phyloP scores from a whole-genome alignment of 305 asterid genomes.

The Stenogyne calaminthoides region DNA sequence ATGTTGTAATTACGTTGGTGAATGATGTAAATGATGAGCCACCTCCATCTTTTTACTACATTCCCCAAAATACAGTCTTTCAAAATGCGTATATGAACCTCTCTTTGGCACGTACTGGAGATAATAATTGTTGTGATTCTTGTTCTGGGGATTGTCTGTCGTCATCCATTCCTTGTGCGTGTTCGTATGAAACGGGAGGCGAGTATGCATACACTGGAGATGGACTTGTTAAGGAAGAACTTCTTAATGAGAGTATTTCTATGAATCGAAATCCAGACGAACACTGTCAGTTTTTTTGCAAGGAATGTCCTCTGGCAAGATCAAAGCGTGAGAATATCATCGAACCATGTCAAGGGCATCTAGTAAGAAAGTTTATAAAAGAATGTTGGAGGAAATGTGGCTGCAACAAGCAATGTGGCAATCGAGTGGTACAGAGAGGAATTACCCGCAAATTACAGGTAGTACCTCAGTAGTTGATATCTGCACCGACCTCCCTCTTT shows the following conservation, averaged over 20 bases:
- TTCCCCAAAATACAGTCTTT: conserved; percentile 65
- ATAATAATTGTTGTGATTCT: conserved; percentile 56
- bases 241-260: conserved; percentile 74
- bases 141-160: conserved; percentile 83
- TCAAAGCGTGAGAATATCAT: conserved; percentile 53
- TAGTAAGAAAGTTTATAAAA: conserved; percentile 74
- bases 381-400: conserved; percentile 99
- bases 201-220: conserved; percentile 80
- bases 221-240: conserved; percentile 78
- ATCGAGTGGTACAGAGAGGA: conserved; percentile 95
- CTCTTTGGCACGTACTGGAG: conserved; percentile 79
- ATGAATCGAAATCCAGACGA: conserved; percentile 76
- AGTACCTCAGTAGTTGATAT: conserved; percentile 18
- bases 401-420: conserved; percentile 78
- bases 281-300: conserved; percentile 67
- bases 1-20: conserved; percentile 57
- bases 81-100: conserved; percentile 70
- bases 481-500: background rate
- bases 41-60: conserved; percentile 76
- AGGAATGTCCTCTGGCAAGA: conserved; percentile 87
- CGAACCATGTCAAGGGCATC: conserved; percentile 91
- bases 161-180: conserved; percentile 64
- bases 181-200: conserved; percentile 70
- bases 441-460: conserved; percentile 81
- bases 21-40: conserved; percentile 58